phyloP scores from a whole-genome alignment of 441 rosid genomes.

The Erysimum cheiri region DNA sequence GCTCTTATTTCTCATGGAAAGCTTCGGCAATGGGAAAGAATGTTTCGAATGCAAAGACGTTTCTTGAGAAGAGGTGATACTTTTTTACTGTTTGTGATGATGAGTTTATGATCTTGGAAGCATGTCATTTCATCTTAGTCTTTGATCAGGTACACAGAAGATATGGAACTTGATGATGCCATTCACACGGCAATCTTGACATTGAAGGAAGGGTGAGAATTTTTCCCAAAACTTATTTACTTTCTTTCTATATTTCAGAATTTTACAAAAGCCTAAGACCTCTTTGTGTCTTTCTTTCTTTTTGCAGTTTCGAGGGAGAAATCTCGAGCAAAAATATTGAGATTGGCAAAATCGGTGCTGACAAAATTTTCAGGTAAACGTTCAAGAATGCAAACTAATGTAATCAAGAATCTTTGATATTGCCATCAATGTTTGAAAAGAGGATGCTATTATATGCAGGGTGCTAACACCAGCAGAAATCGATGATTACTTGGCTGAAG shows the following conservation, averaged over 20 bases:
- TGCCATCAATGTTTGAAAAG: slow-evolving; percentile 13
- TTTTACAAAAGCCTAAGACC: slow-evolving; percentile 3
- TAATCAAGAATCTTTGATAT: not conserved
- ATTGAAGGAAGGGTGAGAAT: slow-evolving; percentile 84
- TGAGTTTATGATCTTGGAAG: slow-evolving; percentile 14
- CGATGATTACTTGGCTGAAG: slow-evolving; percentile 76
- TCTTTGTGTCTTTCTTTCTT: slow-evolving; percentile 16
- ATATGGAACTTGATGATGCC: slow-evolving; percentile 98
- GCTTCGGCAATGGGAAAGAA: slow-evolving; percentile 98
- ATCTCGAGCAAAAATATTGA: slow-evolving; percentile 90
- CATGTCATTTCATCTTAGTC: slow-evolving; percentile 33
- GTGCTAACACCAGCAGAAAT: slow-evolving; percentile 65
- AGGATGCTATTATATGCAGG: slow-evolving; percentile 48
- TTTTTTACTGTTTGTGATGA: not conserved
- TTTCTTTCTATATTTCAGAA: not conserved
- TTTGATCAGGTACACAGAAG: slow-evolving; percentile 75
- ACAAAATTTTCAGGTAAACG: slow-evolving; percentile 78
- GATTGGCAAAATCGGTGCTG: slow-evolving; percentile 82
- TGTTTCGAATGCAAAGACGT: slow-evolving; percentile 92
- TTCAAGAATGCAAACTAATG: slow-evolving; percentile 13
- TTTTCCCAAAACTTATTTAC: not conserved
- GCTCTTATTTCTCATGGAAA: slow-evolving; percentile 97
- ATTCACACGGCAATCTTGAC: slow-evolving; percentile 94
- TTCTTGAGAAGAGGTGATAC: slow-evolving; percentile 87
- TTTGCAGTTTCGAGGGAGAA: slow-evolving; percentile 88